A percentile compares a stretch with the other conserved stretches of the same genome.
Evolutionary conservation across 1,284 basidiomycete genomes (phyloP).

Genomic region (Paramarasmius palmivorus): DNA sequence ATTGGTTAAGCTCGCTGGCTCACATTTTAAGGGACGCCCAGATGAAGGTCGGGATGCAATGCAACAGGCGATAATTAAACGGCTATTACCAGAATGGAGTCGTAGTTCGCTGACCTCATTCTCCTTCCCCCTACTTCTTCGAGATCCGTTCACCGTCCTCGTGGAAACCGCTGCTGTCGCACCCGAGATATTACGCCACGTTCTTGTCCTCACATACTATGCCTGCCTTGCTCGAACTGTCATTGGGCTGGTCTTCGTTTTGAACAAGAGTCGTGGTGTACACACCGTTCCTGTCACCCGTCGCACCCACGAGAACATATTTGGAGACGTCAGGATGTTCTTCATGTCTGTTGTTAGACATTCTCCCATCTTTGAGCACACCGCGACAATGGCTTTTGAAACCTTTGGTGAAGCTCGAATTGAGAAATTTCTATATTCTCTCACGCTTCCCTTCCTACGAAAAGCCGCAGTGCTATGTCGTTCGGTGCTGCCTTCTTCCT

Average conservation of each 20-base stretch:
- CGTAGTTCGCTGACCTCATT: constrained; percentile 74
- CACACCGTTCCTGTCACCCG: constrained; percentile 43
- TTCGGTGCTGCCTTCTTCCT: constrained; percentile 67
- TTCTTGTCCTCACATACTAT: constrained; percentile 86
- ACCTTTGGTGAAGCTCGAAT: constrained; percentile 79
- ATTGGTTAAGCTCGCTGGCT: constrained; percentile 65
- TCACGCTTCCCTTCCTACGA: constrained; percentile 94
- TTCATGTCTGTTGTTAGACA: constrained; percentile 82
- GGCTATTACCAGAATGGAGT: constrained; percentile 88
- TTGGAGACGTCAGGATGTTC: constrained; percentile 82
- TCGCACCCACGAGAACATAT: constrained; percentile 61
- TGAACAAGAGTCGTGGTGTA: constrained; percentile 67
- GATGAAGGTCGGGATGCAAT: constrained; percentile 74
- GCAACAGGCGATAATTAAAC: constrained; percentile 84
- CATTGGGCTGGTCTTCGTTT: constrained; percentile 77
- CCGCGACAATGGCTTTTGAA: constrained; percentile 73
- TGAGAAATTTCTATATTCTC: constrained; percentile 85
- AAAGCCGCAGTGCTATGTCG: constrained; percentile 86
- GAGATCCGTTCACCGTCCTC: constrained; percentile 86
- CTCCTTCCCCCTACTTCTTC: constrained; percentile 77
- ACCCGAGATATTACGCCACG: constrained; percentile 84
- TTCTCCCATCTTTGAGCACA: constrained; percentile 78
- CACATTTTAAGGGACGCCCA: constrained; percentile 65
- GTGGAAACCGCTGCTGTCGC: constrained; percentile 87
- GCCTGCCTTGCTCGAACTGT: constrained; percentile 84